These are phyloP conservation scores for Oryza longistaminata DNA, from an alignment of 176 grass and related monocot genomes.

Conservation along the genomic window DNA sequence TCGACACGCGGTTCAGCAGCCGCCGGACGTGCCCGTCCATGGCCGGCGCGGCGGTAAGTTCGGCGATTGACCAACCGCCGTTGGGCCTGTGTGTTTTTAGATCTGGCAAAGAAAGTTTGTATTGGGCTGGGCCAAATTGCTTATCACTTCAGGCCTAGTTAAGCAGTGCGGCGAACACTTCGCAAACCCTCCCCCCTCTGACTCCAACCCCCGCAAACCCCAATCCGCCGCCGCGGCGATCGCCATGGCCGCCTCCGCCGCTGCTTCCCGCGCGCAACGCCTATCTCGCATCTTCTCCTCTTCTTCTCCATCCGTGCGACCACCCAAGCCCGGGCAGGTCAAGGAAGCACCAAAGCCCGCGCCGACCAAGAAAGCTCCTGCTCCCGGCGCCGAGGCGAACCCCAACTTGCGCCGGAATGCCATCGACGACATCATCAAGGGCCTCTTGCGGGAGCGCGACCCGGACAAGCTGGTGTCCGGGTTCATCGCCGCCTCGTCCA, in stretches of 20 bases:
- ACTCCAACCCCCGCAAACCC: background rate
- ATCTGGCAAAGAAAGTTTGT: background rate
- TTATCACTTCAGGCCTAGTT: background rate
- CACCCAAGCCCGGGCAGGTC: background rate
- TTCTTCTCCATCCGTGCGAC: background rate
- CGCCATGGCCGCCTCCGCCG: slow-evolving; percentile 11
- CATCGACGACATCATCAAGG: background rate
- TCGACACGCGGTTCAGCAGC: slow-evolving; percentile 73
- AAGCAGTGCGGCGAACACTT: background rate
- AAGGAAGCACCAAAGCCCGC: background rate
- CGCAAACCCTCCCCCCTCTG: background rate
- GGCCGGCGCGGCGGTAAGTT: background rate
- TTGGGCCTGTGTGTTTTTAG: background rate
- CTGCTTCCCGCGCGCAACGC: slow-evolving; percentile 4
- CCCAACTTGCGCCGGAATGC: background rate
- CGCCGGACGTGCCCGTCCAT: slow-evolving; percentile 76
- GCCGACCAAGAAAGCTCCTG: background rate
- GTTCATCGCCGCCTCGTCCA: slow-evolving; percentile 47
- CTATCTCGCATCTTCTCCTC: slow-evolving; percentile 38
- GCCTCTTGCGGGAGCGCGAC: slow-evolving; percentile 35
- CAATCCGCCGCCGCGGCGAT: background rate
- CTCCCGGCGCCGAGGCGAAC: background rate
- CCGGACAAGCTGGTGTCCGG: slow-evolving; percentile 55
- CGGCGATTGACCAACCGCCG: too few relatives aligned
- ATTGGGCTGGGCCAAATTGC: background rate